These are phyloP conservation scores for Fusarium buharicum DNA, from an alignment of 2,329 filamentous ascomycete species.

Conservation along the genomic window DNA sequence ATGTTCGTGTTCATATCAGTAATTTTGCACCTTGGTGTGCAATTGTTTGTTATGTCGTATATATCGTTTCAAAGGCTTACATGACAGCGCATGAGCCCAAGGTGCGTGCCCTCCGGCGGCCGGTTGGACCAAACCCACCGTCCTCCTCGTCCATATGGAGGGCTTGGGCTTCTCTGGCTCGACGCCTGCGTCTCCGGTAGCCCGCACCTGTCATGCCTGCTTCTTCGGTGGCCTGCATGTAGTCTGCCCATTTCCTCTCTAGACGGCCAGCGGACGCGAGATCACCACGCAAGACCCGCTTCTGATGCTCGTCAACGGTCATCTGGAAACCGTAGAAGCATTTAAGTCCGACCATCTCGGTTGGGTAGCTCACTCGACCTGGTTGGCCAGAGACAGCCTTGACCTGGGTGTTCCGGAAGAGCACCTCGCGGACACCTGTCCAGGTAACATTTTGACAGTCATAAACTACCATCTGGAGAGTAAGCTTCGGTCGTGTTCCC, in stretches of 20 bases:
- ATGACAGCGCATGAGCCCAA: constrained; percentile 71
- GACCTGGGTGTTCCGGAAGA: constrained; percentile 84
- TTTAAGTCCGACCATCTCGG: constrained; percentile 85
- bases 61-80: constrained; percentile 56
- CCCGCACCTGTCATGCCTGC: constrained; percentile 75
- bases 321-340: constrained; percentile 97
- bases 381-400: constrained; percentile 59
- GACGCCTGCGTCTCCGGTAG: constrained; percentile 74
- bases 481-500: constrained; percentile 62
- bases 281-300: constrained; percentile 82
- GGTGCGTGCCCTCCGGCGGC: constrained; percentile 71
- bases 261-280: constrained; percentile 78
- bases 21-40: constrained; percentile 5
- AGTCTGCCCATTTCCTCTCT: constrained; percentile 91
- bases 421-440: constrained; percentile 87
- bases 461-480: constrained; percentile 83
- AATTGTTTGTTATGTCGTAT: constrained; percentile 4
- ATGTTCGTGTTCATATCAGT: constrained; percentile 5
- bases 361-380: constrained; percentile 67
- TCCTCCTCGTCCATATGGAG: constrained; percentile 85
- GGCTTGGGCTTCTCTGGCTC: constrained; percentile 83
- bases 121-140: constrained; percentile 62
- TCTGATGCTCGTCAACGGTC: constrained; percentile 93
- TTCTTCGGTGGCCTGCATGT: constrained; percentile 92
- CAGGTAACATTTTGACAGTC: constrained; percentile 94